Base-by-base conservation (phyloP, 208 protist species). In the Tritrichomonas musculus region DNA sequence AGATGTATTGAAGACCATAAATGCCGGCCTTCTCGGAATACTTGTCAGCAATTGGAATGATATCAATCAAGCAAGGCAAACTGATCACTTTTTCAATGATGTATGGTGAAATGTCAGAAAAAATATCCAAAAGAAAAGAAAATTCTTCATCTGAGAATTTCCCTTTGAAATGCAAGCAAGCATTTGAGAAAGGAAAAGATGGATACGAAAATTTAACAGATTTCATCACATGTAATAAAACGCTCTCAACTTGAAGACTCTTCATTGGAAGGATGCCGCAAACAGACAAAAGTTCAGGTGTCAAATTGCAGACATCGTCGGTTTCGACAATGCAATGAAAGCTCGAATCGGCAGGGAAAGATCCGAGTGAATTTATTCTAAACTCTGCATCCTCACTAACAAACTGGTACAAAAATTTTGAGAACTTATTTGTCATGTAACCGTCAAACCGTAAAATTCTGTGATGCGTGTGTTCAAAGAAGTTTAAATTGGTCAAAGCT, bases 281-380 rank as follows among this genome's bases (percentile, higher is more conserved):
- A 57, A n/a, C 27, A 39, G 41, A 33, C 1, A 88, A 57, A 20
- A 53, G 39, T 36, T 53, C 41, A 9, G 77, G 77, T 27, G 77
- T 88, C 0, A 88, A 88, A 55, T 49, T 55, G 5, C 3, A 25
- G 11, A 88, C 5, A 39, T 1, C 33, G n/a, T 53, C 47, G n/a
- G 77, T 88, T 88, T 88, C 77, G 39, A 88, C 41, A 47, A 88
- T 39, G 8, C 33, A 33, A 88, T 88, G 77, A 11, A 88, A 88
- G 17, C 17, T 88, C 1, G 33, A 47, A 47, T 88, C 44, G n/a
- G 47, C 27, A 27, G 41, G 33, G 30, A n/a, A 47, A 5, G 41
- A 47, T 39, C 44, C 77, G 20, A 88, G 33, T 30, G 41, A 55
- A 50, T 88, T 88, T 2, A 33, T 88, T 39, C 47, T 88, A 30